These are phyloP conservation scores for Podaxis sp. DNA, from an alignment of 768 basidiomycete species.

Conservation along the genomic window DNA sequence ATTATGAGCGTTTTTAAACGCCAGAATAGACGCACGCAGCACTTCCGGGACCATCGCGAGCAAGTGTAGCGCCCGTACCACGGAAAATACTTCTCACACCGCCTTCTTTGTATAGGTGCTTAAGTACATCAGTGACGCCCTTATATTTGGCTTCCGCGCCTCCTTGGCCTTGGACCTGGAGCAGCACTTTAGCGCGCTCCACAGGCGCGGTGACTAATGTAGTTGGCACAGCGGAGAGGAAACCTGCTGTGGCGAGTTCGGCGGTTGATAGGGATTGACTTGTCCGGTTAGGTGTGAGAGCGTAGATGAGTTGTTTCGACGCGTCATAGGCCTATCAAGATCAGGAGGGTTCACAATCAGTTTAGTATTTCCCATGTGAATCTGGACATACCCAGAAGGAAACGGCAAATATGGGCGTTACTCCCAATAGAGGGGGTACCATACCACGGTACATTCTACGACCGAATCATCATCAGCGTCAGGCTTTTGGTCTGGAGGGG, in stretches of 20 bases:
- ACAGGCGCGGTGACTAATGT: conserved; percentile 94
- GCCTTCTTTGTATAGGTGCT: conserved; percentile 90
- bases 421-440: conserved; percentile 89
- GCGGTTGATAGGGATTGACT: conserved; percentile 59
- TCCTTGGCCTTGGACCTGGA: conserved; percentile 94
- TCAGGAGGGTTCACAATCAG: background rate
- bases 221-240: conserved; percentile 89
- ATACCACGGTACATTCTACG: conserved; percentile 86
- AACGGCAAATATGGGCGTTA: conserved; percentile 97
- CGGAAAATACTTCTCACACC: conserved; percentile 90
- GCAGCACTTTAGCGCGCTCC: conserved; percentile 92
- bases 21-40: conserved; percentile 70
- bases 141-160: conserved; percentile 71
- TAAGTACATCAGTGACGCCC: conserved; percentile 89
- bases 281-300: conserved; percentile 75
- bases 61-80: conserved; percentile 91
- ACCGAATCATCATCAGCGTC: conserved; percentile 11
- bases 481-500: conserved; percentile 1
- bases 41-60: conserved; percentile 93
- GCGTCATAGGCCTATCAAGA: conserved; percentile 80
- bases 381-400: conserved; percentile 85
- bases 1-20: background rate
- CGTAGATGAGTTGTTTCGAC: conserved; percentile 83
- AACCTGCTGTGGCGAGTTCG: conserved; percentile 92
- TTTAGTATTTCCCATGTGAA: conserved; percentile 14